phyloP scores from a whole-genome alignment of 306 rosid genomes.

The Pyrus communis region DNA sequence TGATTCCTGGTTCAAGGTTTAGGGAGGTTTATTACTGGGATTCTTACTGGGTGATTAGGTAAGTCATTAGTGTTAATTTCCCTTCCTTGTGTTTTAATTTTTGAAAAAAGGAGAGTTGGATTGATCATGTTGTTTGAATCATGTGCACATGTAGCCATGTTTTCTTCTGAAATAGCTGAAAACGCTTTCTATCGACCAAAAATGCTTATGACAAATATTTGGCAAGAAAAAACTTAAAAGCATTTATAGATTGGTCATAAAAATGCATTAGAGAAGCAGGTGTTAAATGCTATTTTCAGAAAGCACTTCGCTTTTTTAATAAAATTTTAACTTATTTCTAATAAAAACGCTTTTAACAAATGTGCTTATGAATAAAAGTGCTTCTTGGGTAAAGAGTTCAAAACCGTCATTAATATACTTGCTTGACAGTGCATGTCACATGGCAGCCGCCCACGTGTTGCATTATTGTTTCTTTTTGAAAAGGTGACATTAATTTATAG shows the following conservation, averaged over 20 bases:
- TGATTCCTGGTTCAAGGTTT: constrained; percentile 80
- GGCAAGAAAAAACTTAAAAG: background rate
- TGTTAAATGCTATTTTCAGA: background rate
- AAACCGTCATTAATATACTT: no score
- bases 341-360: no score
- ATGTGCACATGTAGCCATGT: background rate
- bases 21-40: constrained; percentile 94
- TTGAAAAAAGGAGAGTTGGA: background rate
- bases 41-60: constrained; percentile 90
- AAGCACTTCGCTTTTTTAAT: no score
- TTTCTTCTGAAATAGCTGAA: no score
- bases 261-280: background rate
- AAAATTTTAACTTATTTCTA: no score
- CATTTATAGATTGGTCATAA: background rate
- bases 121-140: background rate
- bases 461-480: background rate
- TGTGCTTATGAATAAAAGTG: background rate
- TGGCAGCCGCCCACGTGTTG: background rate
- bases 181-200: background rate
- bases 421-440: background rate
- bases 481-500: background rate
- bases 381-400: no score
- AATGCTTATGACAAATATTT: background rate
- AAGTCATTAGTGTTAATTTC: background rate
- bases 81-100: background rate